phyloP scores from a whole-genome alignment of 805 yeast genomes.

The Barnettozyma populi region DNA sequence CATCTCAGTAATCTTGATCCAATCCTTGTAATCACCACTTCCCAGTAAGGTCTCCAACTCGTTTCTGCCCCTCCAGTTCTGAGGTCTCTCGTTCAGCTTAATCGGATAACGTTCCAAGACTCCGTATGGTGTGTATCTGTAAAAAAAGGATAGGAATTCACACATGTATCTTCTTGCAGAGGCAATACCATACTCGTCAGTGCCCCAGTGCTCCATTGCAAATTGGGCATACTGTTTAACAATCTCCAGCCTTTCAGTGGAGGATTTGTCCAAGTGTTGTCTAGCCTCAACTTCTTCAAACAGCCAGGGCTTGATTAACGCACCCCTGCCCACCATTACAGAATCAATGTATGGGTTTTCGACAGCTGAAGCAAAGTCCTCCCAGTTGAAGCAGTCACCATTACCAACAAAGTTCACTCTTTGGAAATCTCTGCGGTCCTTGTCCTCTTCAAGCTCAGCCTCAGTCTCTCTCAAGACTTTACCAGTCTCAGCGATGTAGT shows the following conservation, averaged over 20 bases:
- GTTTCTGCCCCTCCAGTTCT: conserved; percentile 86
- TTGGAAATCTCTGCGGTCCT: conserved; percentile 49
- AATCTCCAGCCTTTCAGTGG: conserved; percentile 82
- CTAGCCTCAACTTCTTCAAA: conserved; percentile 90
- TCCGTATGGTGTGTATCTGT: conserved; percentile 92
- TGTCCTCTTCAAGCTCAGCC: conserved; percentile 52
- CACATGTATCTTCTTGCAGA: conserved; percentile 86
- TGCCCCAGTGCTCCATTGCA: conserved; percentile 96
- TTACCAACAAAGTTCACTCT: conserved; percentile 87
- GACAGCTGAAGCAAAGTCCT: conserved; percentile 80
- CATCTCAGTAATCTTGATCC: conserved; percentile 96
- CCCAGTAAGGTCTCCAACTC: conserved; percentile 89
- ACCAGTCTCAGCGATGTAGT: conserved; percentile 73
- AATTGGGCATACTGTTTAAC: conserved; percentile 62
- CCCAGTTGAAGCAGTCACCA: conserved; percentile 84
- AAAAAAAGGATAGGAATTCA: conserved; percentile 91
- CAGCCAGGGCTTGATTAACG: conserved; percentile 97
- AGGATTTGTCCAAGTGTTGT: conserved; percentile 85
- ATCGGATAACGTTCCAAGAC: conserved; percentile 86
- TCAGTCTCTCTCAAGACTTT: conserved; percentile 54
- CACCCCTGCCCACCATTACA: conserved; percentile 97
- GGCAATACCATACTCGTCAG: conserved; percentile 91
- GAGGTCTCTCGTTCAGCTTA: conserved; percentile 88
- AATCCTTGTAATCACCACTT: conserved; percentile 78
- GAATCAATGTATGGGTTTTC: conserved; percentile 71